phyloP scores from a whole-genome alignment of 2,329 filamentous ascomycete species.

The Calonectria pauciramosa region DNA sequence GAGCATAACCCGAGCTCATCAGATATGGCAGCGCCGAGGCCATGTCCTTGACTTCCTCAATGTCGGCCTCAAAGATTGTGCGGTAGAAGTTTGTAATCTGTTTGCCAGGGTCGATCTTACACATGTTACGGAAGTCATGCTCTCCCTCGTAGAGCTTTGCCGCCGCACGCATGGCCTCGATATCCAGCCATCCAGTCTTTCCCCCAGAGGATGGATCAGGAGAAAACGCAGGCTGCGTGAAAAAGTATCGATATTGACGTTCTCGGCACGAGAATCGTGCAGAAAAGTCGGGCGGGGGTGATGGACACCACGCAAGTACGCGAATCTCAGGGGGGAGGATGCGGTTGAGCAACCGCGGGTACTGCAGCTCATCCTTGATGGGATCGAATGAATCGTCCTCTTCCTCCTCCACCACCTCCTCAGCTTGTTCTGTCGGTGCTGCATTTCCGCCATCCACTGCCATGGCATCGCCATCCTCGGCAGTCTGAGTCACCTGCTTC shows the following conservation, averaged over 20 bases:
- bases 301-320: slow-evolving; percentile 92
- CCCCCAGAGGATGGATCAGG: slow-evolving; percentile 63
- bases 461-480: slow-evolving; percentile 42
- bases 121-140: slow-evolving; percentile 97
- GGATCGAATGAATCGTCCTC: slow-evolving; percentile 66
- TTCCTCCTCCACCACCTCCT: slow-evolving; percentile 34
- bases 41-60: slow-evolving; percentile 76
- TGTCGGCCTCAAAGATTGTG: slow-evolving; percentile 83
- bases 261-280: slow-evolving; percentile 94
- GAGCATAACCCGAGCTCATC: slow-evolving; percentile 53
- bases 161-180: slow-evolving; percentile 86
- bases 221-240: slow-evolving; percentile 90
- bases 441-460: slow-evolving; percentile 30
- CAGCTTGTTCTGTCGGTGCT: slow-evolving; percentile 26
- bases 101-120: slow-evolving; percentile 92
- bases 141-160: slow-evolving; percentile 84
- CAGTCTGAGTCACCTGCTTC: slow-evolving; percentile 38
- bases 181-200: slow-evolving; percentile 85
- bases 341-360: slow-evolving; percentile 86
- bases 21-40: slow-evolving; percentile 71
- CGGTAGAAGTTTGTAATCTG: slow-evolving; percentile 88
- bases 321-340: slow-evolving; percentile 91
- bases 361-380: slow-evolving; percentile 85
- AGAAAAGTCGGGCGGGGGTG: slow-evolving; percentile 83
- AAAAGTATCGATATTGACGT: slow-evolving; percentile 95